These are phyloP conservation scores for Stephanocyclus meneghinianus DNA, from an alignment of 352 stramenopile genomes.

Conservation along the genomic window DNA sequence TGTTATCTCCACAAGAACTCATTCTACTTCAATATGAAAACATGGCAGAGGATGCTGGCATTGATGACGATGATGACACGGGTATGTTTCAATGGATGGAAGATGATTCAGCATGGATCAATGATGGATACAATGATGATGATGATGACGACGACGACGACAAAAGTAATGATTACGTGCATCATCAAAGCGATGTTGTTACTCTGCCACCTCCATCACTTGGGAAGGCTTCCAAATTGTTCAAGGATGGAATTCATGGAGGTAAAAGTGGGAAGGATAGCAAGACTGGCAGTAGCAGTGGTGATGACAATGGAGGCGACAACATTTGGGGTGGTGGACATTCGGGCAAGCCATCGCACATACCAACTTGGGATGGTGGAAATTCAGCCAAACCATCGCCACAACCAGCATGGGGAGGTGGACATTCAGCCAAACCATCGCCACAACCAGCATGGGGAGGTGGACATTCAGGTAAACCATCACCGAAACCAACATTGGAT, in stretches of 20 bases:
- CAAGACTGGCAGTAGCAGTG: not conserved
- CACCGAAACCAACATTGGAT: not conserved
- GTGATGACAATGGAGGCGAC: not conserved
- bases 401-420: not conserved
- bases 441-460: not conserved
- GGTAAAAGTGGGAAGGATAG: not conserved
- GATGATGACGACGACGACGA: not conserved
- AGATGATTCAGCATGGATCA: slow-evolving; percentile 4
- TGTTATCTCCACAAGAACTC: slow-evolving; percentile 1
- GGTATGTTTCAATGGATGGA: slow-evolving; percentile 6
- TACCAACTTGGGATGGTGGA: not conserved
- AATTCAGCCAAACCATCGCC: not conserved
- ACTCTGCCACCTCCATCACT: not conserved
- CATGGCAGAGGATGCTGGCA: not conserved
- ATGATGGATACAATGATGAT: not conserved
- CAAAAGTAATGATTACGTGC: too few relatives aligned
- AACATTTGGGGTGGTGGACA: not conserved
- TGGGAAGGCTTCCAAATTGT: slow-evolving; percentile 3
- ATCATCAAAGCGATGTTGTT: too few relatives aligned
- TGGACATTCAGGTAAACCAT: not conserved
- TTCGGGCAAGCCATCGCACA: not conserved
- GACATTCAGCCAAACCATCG: not conserved
- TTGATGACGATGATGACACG: slow-evolving; percentile 3
- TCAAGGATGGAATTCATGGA: not conserved
- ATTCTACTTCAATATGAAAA: slow-evolving; percentile 9